Conservation (phyloP, 208 protist species). For the Wallacemonas rigidus region DNA sequence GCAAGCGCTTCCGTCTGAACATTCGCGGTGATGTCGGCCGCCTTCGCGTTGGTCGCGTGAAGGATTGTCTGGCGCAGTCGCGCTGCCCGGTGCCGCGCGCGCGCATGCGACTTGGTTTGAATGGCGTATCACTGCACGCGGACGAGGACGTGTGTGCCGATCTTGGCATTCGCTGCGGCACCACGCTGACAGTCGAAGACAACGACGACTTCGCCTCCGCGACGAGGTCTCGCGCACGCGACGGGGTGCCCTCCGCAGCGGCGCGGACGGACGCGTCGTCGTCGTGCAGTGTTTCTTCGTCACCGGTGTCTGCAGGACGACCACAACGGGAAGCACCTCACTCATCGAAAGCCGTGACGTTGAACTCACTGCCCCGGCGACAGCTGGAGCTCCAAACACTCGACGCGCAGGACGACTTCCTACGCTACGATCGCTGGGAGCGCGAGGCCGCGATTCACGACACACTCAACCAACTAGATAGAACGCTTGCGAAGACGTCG, state of each 20-base stretch:
- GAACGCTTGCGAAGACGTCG: conserved; percentile 33
- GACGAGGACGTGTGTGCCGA: conserved; percentile 47
- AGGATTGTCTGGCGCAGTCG: conserved; percentile 60
- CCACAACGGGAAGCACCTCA: no score
- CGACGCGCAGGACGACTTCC: conserved; percentile 44
- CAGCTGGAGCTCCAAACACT: conserved; percentile 72
- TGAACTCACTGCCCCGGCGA: conserved; percentile 39
- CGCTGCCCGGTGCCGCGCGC: conserved; percentile 47
- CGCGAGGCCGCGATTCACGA: conserved; percentile 32
- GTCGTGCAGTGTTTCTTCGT: not conserved
- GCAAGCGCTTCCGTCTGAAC: conserved; percentile 61
- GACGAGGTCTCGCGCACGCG: no score
- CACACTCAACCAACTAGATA: conserved; percentile 41
- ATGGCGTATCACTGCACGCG: conserved; percentile 50
- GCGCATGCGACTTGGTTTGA: conserved; percentile 53
- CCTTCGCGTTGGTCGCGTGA: conserved; percentile 66
- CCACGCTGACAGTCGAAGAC: conserved; percentile 59
- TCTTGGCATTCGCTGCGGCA: conserved; percentile 58
- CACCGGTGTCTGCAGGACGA: no score
- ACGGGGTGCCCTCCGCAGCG: no score
- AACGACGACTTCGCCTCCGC: not conserved
- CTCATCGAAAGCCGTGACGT: not conserved
- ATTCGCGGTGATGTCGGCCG: conserved; percentile 48
- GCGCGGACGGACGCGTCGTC: not conserved
- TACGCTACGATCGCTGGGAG: conserved; percentile 31